Conservation (phyloP, 2,329 filamentous ascomycete genomes). For the Paramyrothecium sp. region DNA sequence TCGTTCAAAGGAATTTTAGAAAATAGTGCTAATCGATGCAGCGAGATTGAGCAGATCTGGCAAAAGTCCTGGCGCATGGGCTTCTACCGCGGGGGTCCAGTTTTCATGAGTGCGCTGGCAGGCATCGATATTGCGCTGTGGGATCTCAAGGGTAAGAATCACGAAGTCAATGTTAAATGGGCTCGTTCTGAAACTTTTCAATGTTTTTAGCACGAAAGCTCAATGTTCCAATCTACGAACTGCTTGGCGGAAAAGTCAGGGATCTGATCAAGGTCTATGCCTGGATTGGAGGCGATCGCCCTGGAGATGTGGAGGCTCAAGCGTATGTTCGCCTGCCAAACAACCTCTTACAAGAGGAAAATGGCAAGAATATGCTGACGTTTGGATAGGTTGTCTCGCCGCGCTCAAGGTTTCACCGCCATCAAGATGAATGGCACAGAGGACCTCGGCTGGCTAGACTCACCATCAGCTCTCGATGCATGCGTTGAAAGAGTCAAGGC, state of each 20-base stretch:
- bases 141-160: constrained; percentile 63
- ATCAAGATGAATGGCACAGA: constrained; percentile 82
- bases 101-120: constrained; percentile 76
- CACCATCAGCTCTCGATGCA: constrained; percentile 59
- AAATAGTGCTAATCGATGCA: constrained; percentile 22
- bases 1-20: rapidly evolving
- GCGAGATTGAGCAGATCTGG: constrained; percentile 81
- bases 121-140: constrained; percentile 79
- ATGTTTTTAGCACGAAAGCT: constrained; percentile 37
- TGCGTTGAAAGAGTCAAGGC: constrained; percentile 66
- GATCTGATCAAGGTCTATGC: constrained; percentile 70
- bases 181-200: constrained; percentile 4
- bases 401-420: constrained; percentile 61
- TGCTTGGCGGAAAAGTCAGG: constrained; percentile 73
- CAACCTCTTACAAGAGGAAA: rapidly evolving
- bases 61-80: constrained; percentile 68
- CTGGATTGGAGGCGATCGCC: constrained; percentile 76
- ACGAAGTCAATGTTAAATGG: rapidly evolving
- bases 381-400: constrained; percentile 47
- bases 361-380: constrained; percentile 2
- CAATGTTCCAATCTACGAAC: constrained; percentile 68
- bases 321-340: constrained; percentile 41
- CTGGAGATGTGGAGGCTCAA: constrained; percentile 61
- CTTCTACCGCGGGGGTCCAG: constrained; percentile 76
- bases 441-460: constrained; percentile 75